Percentiles rank a stretch among this genome's conserved stretches.
These are phyloP conservation scores for Dionaea muscipula DNA, from an alignment of 179 eudicot genomes.

Conservation along the genomic window DNA sequence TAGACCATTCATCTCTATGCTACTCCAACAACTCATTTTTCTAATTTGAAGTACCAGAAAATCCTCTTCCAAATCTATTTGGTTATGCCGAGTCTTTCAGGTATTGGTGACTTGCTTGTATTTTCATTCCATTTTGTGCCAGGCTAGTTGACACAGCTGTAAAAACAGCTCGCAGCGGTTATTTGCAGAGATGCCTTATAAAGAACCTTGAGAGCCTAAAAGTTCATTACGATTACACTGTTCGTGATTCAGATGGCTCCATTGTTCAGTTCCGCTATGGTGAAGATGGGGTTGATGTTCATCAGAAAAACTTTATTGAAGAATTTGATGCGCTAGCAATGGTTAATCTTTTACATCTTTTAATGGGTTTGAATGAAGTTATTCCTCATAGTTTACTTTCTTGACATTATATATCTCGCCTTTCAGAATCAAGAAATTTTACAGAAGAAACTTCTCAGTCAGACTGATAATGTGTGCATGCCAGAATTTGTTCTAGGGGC, in stretches of 20 bases:
- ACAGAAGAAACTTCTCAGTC: conserved; percentile 35
- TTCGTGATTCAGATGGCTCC: conserved; percentile 98
- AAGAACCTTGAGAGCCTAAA: conserved; percentile 84
- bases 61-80: background rate
- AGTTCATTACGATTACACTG: conserved; percentile 89
- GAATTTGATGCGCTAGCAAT: conserved; percentile 65
- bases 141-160: conserved; percentile 98
- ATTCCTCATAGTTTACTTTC: background rate
- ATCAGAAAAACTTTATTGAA: conserved; percentile 66
- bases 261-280: conserved; percentile 85
- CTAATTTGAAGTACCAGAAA: too few relatives aligned
- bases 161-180: conserved; percentile 98
- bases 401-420: background rate
- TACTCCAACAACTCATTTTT: too few relatives aligned
- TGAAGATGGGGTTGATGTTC: conserved; percentile 96
- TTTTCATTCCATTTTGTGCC: conserved; percentile 6
- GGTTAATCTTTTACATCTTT: conserved; percentile 28
- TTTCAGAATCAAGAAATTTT: conserved; percentile 61
- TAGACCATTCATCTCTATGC: too few relatives aligned
- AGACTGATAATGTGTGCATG: conserved; percentile 24
- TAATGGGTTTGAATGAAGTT: background rate
- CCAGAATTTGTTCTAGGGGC: conserved; percentile 41
- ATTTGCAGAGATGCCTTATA: conserved; percentile 82
- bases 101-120: conserved; percentile 2
- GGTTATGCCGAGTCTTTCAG: background rate